phyloP scores from a whole-genome alignment of 805 yeast genomes.

The Barnettozyma pratensis region DNA sequence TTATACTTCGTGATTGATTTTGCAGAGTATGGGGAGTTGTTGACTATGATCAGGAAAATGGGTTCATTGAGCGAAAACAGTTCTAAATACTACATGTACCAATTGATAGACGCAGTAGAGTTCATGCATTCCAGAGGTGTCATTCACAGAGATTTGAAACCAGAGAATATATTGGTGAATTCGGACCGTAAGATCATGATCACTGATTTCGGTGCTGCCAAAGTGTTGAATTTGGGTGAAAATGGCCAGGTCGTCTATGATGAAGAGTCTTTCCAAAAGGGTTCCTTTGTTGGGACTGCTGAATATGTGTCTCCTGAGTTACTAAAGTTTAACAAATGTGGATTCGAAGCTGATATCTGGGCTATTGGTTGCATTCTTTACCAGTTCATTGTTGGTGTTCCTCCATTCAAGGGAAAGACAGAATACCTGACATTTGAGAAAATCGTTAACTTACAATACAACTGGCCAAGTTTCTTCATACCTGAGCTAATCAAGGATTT shows the following conservation, averaged over 20 bases:
- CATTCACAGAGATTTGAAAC: slow-evolving; percentile 91
- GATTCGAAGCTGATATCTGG: slow-evolving; percentile 94
- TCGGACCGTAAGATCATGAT: slow-evolving; percentile 84
- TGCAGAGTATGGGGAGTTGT: slow-evolving; percentile 92
- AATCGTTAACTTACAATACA: slow-evolving; percentile 71
- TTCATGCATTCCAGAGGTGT: slow-evolving; percentile 88
- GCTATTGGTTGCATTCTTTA: slow-evolving; percentile 93
- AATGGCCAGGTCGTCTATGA: slow-evolving; percentile 28
- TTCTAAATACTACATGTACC: slow-evolving; percentile 75
- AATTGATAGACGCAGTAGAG: slow-evolving; percentile 83
- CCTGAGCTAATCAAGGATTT: slow-evolving; percentile 62
- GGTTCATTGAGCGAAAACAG: slow-evolving; percentile 76
- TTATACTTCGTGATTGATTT: slow-evolving; percentile 89
- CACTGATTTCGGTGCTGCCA: slow-evolving; percentile 98
- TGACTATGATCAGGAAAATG: slow-evolving; percentile 67
- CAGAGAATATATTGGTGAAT: slow-evolving; percentile 85
- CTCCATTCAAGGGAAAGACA: slow-evolving; percentile 81
- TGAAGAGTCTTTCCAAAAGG: slow-evolving; percentile 25
- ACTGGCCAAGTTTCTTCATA: slow-evolving; percentile 60
- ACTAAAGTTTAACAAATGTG: slow-evolving; percentile 73
- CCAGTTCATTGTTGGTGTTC: slow-evolving; percentile 90
- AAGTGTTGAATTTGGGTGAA: slow-evolving; percentile 43
- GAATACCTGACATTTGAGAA: slow-evolving; percentile 80
- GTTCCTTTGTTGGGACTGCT: slow-evolving; percentile 76
- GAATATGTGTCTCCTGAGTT: slow-evolving; percentile 51